Conservation (phyloP, 148 eudicot species). For the Camellia granthamiana region DNA sequence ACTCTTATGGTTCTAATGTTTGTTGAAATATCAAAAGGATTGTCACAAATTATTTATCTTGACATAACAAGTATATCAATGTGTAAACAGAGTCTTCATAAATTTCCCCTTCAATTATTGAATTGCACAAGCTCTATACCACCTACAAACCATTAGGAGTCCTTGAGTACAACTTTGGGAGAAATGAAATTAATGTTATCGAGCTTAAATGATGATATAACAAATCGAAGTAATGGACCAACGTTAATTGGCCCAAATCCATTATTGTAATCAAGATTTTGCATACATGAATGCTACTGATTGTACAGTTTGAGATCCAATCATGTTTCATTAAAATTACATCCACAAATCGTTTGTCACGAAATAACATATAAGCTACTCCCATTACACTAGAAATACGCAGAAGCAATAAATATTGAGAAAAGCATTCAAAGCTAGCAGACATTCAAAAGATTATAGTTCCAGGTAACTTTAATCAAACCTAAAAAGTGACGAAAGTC, state of each 20-base stretch:
- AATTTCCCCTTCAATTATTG: neutral
- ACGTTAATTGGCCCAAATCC: neutral
- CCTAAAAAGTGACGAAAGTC: constrained; percentile 83
- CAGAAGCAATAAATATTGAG: no score
- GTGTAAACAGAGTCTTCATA: neutral
- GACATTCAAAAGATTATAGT: neutral
- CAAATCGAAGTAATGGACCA: neutral
- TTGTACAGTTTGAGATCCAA: neutral
- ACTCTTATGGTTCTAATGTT: neutral
- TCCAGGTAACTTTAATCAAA: constrained; percentile 24
- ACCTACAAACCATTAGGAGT: neutral
- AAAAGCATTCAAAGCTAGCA: neutral
- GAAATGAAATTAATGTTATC: no score
- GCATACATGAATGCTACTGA: neutral
- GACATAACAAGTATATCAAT: neutral
- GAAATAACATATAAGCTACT: no score
- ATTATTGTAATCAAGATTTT: no score
- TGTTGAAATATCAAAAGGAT: neutral
- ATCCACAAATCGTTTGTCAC: no score
- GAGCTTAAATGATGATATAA: neutral
- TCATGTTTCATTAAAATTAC: neutral
- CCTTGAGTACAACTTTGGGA: no score
- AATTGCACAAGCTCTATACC: neutral
- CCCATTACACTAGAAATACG: no score
- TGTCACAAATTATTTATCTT: neutral